These are phyloP conservation scores for Plenodomus biglobosus DNA, from an alignment of 2,329 filamentous ascomycete genomes.

Conservation along the genomic window DNA sequence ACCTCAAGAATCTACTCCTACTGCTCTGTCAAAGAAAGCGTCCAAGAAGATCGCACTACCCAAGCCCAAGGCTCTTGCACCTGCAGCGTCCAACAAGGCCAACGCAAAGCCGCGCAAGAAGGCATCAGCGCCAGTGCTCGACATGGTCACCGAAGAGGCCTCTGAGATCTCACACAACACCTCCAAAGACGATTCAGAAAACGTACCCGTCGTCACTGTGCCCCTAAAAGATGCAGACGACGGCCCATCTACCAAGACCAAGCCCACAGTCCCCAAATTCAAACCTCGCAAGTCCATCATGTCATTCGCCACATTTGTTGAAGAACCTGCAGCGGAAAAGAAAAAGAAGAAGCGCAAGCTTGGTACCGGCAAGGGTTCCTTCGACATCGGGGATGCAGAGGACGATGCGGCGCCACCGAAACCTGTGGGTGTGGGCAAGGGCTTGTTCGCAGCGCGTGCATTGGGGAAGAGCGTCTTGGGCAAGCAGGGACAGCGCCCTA, in stretches of 20 bases:
- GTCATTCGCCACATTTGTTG: slow-evolving; percentile 48
- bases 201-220: slow-evolving; percentile 34
- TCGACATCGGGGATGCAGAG: slow-evolving; percentile 60
- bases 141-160: slow-evolving; percentile 49
- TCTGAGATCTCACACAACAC: slow-evolving; percentile 31
- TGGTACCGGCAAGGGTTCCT: slow-evolving; percentile 60
- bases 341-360: slow-evolving; percentile 68
- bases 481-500: slow-evolving; percentile 31
- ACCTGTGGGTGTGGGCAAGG: slow-evolving; percentile 37
- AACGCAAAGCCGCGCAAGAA: slow-evolving; percentile 50
- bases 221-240: slow-evolving; percentile 41
- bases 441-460: slow-evolving; percentile 43
- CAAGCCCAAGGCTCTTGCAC: slow-evolving; percentile 48
- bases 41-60: slow-evolving; percentile 29
- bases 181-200: slow-evolving; percentile 45
- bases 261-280: slow-evolving; percentile 34
- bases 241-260: slow-evolving; percentile 35
- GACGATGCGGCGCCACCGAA: slow-evolving; percentile 36
- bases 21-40: slow-evolving; percentile 33
- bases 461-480: slow-evolving; percentile 38
- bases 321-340: slow-evolving; percentile 44
- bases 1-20: slow-evolving; percentile 33
- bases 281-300: slow-evolving; percentile 53
- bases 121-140: slow-evolving; percentile 41
- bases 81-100: slow-evolving; percentile 49